Percentiles rank a stretch among this genome's conserved stretches.
Evolutionary conservation across 2,329 filamentous ascomycete species (phyloP).

Genomic region (Xylaria sp.): DNA sequence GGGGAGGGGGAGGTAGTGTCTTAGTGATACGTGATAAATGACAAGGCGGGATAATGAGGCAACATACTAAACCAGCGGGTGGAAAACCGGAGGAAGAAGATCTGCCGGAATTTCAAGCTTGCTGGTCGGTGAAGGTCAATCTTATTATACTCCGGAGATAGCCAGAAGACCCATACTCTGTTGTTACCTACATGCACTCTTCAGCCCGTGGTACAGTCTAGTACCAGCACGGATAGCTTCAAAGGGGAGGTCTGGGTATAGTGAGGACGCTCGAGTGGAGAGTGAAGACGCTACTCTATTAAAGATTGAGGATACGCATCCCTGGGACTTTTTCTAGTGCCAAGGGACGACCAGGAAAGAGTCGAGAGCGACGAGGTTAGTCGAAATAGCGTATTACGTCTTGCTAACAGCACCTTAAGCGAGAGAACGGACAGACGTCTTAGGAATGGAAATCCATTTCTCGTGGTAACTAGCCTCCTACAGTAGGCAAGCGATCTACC

Average conservation of each 20-base stretch:
- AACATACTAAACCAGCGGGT: conserved; percentile 11
- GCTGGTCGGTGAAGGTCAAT: conserved; percentile 33
- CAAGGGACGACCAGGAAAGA: conserved; percentile 5
- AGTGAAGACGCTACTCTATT: conserved; percentile 23
- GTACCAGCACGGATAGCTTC: conserved; percentile 30
- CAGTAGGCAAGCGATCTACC: conserved; percentile 23
- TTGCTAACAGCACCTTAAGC: conserved; percentile 17
- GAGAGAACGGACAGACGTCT: conserved; percentile 22
- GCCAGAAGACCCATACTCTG: conserved; percentile 21
- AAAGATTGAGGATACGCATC: conserved; percentile 25
- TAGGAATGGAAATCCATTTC: conserved; percentile 25
- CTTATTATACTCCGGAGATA: conserved; percentile 28
- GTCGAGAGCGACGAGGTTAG: conserved; percentile 12
- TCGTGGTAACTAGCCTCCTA: conserved; percentile 30
- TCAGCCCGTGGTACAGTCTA: conserved; percentile 28
- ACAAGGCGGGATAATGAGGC: conserved; percentile 12
- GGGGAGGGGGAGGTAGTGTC: not conserved
- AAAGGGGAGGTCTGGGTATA: conserved; percentile 21
- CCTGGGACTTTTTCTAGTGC: conserved; percentile 30
- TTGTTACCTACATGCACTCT: conserved; percentile 28
- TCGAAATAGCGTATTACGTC: conserved; percentile 17
- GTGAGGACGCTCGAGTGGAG: conserved; percentile 27
- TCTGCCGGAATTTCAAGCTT: conserved; percentile 22
- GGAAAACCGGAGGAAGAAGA: conserved; percentile 26
- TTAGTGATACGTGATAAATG: conserved; percentile 13